Evolutionary conservation across 2,329 filamentous ascomycete species (phyloP).

Genomic region (Furcasterigmium furcatum): DNA sequence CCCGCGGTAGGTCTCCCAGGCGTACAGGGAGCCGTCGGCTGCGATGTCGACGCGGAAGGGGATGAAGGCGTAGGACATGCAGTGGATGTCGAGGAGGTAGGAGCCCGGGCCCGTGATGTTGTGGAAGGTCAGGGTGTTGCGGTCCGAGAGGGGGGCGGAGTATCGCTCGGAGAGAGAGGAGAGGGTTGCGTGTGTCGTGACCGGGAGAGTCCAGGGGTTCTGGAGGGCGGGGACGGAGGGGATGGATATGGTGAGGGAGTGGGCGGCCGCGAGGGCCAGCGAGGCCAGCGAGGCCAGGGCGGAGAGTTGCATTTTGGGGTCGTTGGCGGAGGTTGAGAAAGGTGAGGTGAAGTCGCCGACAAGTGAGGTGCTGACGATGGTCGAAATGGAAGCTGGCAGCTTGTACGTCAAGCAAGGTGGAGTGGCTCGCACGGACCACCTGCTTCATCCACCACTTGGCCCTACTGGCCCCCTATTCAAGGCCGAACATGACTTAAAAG

Average conservation of each 20-base stretch:
- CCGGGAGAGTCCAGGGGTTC: conserved; percentile 54
- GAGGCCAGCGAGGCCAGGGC: conserved; percentile 30
- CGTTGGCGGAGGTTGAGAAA: conserved; percentile 7
- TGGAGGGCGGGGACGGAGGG: conserved; percentile 32
- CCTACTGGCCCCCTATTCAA: too few species aligned
- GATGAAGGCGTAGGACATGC: conserved; percentile 70
- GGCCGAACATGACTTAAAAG: too few species aligned
- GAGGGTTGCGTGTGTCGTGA: conserved; percentile 64
- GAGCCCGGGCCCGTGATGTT: conserved; percentile 64
- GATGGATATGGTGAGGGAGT: conserved; percentile 38
- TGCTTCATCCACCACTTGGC: too few species aligned
- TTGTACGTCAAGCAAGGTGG: too few species aligned
- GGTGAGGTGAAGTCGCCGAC: conserved; percentile 5
- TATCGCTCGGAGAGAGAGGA: conserved; percentile 32
- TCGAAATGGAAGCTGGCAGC: too few species aligned
- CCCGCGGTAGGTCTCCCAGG: conserved; percentile 83
- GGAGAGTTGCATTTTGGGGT: conserved; percentile 30
- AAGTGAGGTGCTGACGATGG: not conserved
- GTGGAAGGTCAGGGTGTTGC: conserved; percentile 72
- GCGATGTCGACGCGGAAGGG: conserved; percentile 76
- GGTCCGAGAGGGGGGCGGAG: conserved; percentile 61
- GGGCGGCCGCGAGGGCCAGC: conserved; percentile 24
- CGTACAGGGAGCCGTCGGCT: conserved; percentile 45
- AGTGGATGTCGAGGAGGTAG: conserved; percentile 81
- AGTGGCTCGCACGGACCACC: too few species aligned